Base-by-base conservation (phyloP, 768 basidiomycete genomes). In the Scleroderma citrinum region DNA sequence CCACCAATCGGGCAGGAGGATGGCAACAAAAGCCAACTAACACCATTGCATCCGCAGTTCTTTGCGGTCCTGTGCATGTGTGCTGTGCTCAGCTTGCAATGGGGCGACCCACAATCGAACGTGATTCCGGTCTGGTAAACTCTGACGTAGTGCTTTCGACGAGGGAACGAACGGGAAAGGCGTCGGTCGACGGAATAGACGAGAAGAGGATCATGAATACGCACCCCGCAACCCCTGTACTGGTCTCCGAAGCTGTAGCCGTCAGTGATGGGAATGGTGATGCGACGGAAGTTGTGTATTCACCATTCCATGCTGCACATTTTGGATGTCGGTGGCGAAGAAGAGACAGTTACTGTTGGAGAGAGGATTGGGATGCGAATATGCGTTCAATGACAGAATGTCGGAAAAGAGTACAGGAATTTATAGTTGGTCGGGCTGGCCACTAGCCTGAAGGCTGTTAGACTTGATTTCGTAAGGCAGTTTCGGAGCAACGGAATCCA, bases 221-320 rank as follows among this genome's bases (percentile, higher is more conserved):
- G 8, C 55, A 73, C 71, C 53, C 67, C 66, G 44, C 72, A 74
- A 30, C 72, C 73, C 52, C 69, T 66, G 62, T 74, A 71, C 45
- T 71, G 68, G 55, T 74, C 72, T 45, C 72, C 72, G 50, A 65
- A 43, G 53, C 71, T 73, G 49, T 17, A 43, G 39, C 20, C 42
- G 56, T 44, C 47, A 52, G 32, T 48, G 56, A 14, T 11, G 55
- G 43, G 32, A 32, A 44, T 44, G 21, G 29, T 24, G 13, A 29
- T 17, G 10, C 17, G 54, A 48, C 4, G 43, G 56, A 29, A 29
- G 26, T 8, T 17, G 24, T 39, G 46, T 49, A 58, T 57, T 55
- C 56, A 81, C 81, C 78, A 75, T 74, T 82, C 81, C 58, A 76
- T 73, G 61, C 67, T 69, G 52, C 81, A 83, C 81, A 83, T 83